Percentiles rank a stretch among this genome's conserved stretches.
Conservation (phyloP, 208 protist genomes). For the Acanthamoeba castellanii region DNA sequence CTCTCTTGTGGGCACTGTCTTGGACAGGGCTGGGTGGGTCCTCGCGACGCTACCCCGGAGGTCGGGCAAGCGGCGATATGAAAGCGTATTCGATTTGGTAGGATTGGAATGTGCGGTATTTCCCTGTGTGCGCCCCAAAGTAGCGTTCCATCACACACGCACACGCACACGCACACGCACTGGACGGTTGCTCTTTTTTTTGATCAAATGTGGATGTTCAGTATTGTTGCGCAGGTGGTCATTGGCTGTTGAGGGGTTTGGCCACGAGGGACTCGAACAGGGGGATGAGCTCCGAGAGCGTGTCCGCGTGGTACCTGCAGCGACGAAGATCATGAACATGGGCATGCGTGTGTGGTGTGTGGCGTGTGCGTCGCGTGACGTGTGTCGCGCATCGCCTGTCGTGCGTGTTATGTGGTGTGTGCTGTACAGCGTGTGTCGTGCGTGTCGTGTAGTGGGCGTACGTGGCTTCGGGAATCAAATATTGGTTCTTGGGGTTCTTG, state of each 20-base stretch:
- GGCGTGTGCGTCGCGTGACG: background rate
- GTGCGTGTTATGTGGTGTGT: background rate
- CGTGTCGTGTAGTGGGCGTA: background rate
- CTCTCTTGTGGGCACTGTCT: too few species aligned
- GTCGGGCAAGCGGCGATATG: too few species aligned
- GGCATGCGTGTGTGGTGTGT: background rate
- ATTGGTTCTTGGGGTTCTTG: conserved; percentile 53
- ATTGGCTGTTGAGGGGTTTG: background rate
- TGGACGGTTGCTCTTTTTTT: too few species aligned
- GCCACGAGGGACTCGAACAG: conserved; percentile 52
- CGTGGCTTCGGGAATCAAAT: conserved; percentile 18
- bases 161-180: too few species aligned
- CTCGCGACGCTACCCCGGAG: too few species aligned
- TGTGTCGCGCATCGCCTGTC: background rate
- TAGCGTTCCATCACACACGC: too few species aligned
- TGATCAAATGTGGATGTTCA: too few species aligned
- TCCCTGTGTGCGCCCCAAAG: too few species aligned
- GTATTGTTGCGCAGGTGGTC: background rate
- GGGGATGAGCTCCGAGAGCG: conserved; percentile 23
- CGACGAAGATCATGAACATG: background rate
- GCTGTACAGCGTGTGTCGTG: background rate
- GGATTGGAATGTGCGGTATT: too few species aligned
- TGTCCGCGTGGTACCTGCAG: conserved; percentile 28
- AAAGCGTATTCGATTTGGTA: too few species aligned
- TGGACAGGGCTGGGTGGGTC: too few species aligned